phyloP scores from a whole-genome alignment of 2,329 filamentous ascomycete genomes.

The Diaporthe citriasiana region DNA sequence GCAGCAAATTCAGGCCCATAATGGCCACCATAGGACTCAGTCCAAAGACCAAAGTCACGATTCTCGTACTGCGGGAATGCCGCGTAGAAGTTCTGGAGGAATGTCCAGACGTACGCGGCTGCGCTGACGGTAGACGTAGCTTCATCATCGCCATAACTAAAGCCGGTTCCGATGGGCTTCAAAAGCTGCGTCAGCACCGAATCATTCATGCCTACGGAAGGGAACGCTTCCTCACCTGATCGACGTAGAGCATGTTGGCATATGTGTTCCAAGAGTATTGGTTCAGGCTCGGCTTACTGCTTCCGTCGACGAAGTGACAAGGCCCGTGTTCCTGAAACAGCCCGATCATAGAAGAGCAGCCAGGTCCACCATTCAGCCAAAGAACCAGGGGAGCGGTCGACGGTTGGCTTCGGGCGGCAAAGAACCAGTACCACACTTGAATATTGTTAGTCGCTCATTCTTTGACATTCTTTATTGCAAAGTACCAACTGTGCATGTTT shows the following conservation, averaged over 20 bases:
- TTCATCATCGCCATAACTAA: constrained; percentile 53
- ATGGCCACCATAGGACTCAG: constrained; percentile 70
- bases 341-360: constrained; percentile 56
- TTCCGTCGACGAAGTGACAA: constrained; percentile 57
- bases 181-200: not conserved
- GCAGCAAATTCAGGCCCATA: constrained; percentile 69
- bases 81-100: constrained; percentile 73
- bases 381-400: constrained; percentile 52
- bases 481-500: constrained; percentile 45
- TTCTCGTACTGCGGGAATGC: constrained; percentile 74
- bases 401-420: constrained; percentile 52
- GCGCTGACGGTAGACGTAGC: constrained; percentile 60
- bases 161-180: constrained; percentile 50
- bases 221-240: constrained; percentile 45
- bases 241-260: constrained; percentile 59
- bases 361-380: constrained; percentile 59
- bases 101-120: constrained; percentile 66
- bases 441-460: not conserved
- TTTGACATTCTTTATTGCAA: not conserved
- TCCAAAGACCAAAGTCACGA: constrained; percentile 68
- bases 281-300: constrained; percentile 57
- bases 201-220: too few species aligned
- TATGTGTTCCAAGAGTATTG: constrained; percentile 58
- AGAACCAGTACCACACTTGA: constrained; percentile 49
- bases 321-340: constrained; percentile 61